Evolutionary conservation across 2,329 filamentous ascomycete species (phyloP), one percentile per base, ranked within the genome.

Genomic region (Pseudocercospora eumusae): DNA sequence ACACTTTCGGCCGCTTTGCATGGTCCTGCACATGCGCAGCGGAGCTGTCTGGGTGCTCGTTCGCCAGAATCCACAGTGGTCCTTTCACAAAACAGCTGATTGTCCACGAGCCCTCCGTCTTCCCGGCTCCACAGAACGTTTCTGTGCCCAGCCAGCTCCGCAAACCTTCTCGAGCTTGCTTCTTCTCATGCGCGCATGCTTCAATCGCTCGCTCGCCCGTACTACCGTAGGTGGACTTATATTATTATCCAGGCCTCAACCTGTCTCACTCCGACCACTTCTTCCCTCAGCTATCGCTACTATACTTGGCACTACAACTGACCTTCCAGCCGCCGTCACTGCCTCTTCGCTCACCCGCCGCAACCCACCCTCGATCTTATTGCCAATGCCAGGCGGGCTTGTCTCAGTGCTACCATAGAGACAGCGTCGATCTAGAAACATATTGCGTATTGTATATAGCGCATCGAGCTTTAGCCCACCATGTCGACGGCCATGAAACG

Each of bases 401-500:
- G 64, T 66, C 60, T 66, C 56, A 65, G 50, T 20, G 53, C 49
- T 49, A 44, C 65, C 65, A 52, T 40, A 33, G 6, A 45, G 23
- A 23, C n/a, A 18, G 18, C 21, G 21, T 36, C 55, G 47, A 61
- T 59, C 64, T 56, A 62, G 55, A 64, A 60, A 59, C 59, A 57
- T n/a, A 56, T 62, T 57, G 58, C 60, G 56, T 25, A 42, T 52
- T 59, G 60, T 54, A 54, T 40, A 54, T 54, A 54, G 52, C 28
- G 52, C 52, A 36, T 54, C 33, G 52, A 54, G n/a, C 28, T 49
- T 23, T 58, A 45, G 60, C 61, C 66, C 60, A 61, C 42, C 68
- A 90, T 90, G 88, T 88, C 88, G 20, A 80, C 82, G 54, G 82
- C 88, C 57, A 78, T 81, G 27, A 85, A 85, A 54, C 86, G 88